phyloP scores from a whole-genome alignment of 2,329 filamentous ascomycete species.

The Cytospora mali region DNA sequence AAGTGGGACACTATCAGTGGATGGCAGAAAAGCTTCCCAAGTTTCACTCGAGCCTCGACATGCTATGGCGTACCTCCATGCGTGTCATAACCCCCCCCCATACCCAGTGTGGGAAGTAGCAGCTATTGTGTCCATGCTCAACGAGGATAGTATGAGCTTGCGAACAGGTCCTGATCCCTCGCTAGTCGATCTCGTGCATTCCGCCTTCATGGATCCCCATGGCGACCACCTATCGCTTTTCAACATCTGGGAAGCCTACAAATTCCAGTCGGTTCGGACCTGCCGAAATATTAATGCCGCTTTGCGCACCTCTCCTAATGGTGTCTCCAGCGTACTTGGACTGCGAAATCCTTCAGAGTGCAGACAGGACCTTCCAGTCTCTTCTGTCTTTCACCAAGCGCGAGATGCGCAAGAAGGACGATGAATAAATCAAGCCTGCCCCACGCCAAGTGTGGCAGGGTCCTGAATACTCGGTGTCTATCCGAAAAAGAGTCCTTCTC shows the following conservation, averaged over 20 bases:
- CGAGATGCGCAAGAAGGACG: not conserved
- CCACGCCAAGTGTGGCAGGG: not conserved
- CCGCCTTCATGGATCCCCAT: not conserved
- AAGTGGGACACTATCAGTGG: not conserved
- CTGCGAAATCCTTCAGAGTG: not conserved
- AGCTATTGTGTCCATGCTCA: not conserved
- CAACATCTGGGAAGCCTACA: not conserved
- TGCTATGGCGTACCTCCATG: not conserved
- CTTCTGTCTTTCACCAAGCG: not conserved
- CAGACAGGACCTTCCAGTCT: not conserved
- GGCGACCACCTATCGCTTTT: not conserved
- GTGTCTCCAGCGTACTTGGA: not conserved
- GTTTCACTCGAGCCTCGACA: not conserved
- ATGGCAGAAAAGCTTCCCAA: not conserved
- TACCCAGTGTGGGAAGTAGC: not conserved
- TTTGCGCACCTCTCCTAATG: not conserved
- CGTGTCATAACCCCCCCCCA: too few relatives aligned
- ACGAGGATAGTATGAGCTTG: not conserved
- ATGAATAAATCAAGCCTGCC: not conserved
- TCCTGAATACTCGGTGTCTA: not conserved
- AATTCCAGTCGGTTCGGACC: not conserved
- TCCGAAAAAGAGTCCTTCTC: not conserved
- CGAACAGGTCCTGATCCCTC: not conserved
- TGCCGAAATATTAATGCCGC: not conserved
- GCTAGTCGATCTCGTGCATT: not conserved